Evolutionary conservation across 495 filamentous ascomycete species (phyloP).

Genomic region (Penicillium egyptiacum): DNA sequence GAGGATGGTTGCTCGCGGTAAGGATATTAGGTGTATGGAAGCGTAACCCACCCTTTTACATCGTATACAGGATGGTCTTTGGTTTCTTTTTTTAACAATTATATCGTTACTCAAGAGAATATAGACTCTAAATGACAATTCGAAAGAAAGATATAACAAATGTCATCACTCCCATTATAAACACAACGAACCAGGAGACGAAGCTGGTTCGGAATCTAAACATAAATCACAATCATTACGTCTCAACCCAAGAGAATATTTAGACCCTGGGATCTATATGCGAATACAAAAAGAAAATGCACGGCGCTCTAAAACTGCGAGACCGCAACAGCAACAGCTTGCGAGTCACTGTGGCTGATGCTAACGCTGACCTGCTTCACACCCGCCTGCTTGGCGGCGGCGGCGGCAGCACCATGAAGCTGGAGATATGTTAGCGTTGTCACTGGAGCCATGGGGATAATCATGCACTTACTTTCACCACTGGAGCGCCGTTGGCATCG

Average conservation of each 20-base stretch:
- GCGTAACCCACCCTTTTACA: too few species aligned
- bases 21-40: too few species aligned
- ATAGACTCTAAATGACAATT: not conserved
- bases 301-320: constrained; percentile 57
- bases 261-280: constrained; percentile 14
- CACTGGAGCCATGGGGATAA: not conserved
- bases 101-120: too few species aligned
- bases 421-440: constrained; percentile 40
- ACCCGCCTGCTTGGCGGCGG: constrained; percentile 77
- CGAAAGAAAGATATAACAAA: constrained; percentile 16
- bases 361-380: constrained; percentile 86
- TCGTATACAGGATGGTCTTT: too few species aligned
- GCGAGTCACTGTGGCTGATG: constrained; percentile 89
- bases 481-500: constrained; percentile 77
- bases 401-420: constrained; percentile 81
- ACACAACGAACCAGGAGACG: constrained; percentile 35
- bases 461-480: constrained; percentile 70
- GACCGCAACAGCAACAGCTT: constrained; percentile 90
- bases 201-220: constrained; percentile 28
- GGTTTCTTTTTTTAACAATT: too few species aligned
- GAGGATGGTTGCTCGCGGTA: too few species aligned
- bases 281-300: constrained; percentile 7
- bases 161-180: constrained; percentile 37
- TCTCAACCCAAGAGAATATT: constrained; percentile 20
- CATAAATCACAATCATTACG: constrained; percentile 38